Percentiles rank a stretch among this genome's conserved stretches.
Evolutionary conservation across 257 asterid species (phyloP).

Genomic region (Petunia secreta): DNA sequence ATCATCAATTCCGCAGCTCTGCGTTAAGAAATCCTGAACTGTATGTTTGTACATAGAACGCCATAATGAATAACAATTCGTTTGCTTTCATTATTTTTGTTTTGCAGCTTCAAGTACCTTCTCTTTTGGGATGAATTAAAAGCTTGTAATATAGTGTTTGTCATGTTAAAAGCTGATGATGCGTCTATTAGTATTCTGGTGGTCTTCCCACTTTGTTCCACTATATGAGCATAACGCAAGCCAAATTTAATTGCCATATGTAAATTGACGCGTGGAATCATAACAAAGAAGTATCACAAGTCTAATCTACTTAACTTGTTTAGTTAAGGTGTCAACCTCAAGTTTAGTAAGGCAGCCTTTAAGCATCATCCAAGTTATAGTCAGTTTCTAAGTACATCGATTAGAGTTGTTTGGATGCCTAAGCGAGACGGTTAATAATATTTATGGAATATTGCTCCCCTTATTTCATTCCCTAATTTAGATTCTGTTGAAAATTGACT

Average conservation of each 20-base stretch:
- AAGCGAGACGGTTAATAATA: not conserved
- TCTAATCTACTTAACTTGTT: not conserved
- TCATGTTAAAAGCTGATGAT: not conserved
- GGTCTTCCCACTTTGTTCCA: not conserved
- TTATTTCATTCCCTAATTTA: not conserved
- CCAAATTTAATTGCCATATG: not conserved
- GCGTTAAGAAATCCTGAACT: not conserved
- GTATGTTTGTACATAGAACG: slow-evolving; percentile 26
- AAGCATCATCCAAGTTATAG: not conserved
- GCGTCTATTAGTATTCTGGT: not conserved
- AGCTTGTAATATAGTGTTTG: not conserved
- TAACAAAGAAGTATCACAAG: not conserved
- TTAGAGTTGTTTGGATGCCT: not conserved
- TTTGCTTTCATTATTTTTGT: not conserved
- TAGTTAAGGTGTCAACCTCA: slow-evolving; percentile 2
- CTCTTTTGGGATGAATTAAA: not conserved
- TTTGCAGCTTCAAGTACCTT: not conserved
- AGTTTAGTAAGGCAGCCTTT: not conserved
- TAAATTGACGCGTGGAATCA: not conserved
- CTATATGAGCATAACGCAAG: slow-evolving; percentile 1
- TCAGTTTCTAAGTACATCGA: not conserved
- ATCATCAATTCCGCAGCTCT: slow-evolving; percentile 6
- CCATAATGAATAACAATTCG: slow-evolving; percentile 4
- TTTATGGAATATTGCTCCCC: not conserved
- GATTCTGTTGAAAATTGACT: not conserved